Evolutionary conservation across 495 filamentous ascomycete species (phyloP).

Genomic region (Entonaema liquescens): DNA sequence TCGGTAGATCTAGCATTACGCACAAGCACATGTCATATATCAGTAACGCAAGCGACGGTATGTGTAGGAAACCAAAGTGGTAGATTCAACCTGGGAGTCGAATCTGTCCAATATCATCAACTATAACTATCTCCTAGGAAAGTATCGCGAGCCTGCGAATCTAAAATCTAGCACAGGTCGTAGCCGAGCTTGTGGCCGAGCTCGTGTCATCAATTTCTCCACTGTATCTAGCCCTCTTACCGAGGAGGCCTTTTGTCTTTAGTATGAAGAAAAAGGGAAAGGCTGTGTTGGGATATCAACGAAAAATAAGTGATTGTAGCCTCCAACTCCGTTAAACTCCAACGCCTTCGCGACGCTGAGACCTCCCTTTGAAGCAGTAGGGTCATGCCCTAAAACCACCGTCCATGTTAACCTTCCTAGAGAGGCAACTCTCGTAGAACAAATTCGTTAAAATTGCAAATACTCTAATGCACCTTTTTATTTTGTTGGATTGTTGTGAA

Average conservation of each 20-base stretch:
- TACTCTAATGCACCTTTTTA: not conserved
- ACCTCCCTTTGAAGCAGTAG: not conserved
- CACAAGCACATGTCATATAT: not conserved
- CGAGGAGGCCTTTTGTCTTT: conserved; percentile 1
- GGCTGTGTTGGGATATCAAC: conserved; percentile 26
- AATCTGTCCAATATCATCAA: conserved; percentile 16
- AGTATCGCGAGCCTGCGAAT: conserved; percentile 7
- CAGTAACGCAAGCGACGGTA: not conserved
- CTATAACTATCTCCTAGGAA: conserved; percentile 29
- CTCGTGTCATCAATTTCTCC: conserved; percentile 1
- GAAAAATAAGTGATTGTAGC: conserved; percentile 10
- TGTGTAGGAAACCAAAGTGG: not conserved
- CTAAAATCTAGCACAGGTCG: conserved; percentile 22
- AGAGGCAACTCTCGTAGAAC: not conserved
- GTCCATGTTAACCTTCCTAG: conserved; percentile 3
- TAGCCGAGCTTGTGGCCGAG: not conserved
- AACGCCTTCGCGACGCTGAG: conserved; percentile 11
- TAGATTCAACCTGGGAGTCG: conserved; percentile 16
- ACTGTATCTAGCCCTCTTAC: not conserved
- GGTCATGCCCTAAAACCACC: conserved; percentile 1
- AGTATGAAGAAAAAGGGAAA: not conserved
- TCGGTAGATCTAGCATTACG: not conserved
- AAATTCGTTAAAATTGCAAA: not conserved
- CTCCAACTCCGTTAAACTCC: conserved; percentile 28
- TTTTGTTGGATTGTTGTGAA: not conserved